A percentile compares a stretch with the other conserved stretches of the same genome.
These are phyloP conservation scores for Fusarium chaquense DNA, from an alignment of 2,329 filamentous ascomycete genomes.

Conservation along the genomic window DNA sequence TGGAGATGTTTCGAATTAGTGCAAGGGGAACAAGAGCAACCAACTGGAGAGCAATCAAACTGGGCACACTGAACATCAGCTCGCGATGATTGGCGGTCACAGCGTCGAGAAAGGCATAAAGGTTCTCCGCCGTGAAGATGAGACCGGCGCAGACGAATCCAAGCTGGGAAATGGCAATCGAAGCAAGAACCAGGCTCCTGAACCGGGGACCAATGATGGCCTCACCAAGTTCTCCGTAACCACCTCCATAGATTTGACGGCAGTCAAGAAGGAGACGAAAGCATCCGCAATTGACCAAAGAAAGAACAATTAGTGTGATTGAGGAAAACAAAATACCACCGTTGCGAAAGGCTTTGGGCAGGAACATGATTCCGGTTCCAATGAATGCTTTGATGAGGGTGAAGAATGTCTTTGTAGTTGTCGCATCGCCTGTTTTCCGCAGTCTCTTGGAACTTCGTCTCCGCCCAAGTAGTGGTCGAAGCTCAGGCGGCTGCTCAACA, in stretches of 20 bases:
- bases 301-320: conserved; percentile 73
- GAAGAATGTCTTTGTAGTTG: conserved; percentile 80
- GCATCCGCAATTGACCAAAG: conserved; percentile 74
- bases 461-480: conserved; percentile 65
- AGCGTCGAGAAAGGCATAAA: conserved; percentile 74
- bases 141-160: conserved; percentile 83
- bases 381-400: conserved; percentile 83
- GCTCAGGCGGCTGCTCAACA: conserved; percentile 65
- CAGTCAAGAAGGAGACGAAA: conserved; percentile 79
- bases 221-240: conserved; percentile 80
- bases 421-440: conserved; percentile 69
- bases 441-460: conserved; percentile 63
- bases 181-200: conserved; percentile 74
- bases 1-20: conserved; percentile 80
- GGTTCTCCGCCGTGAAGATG: conserved; percentile 82
- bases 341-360: conserved; percentile 83
- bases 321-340: conserved; percentile 82
- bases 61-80: conserved; percentile 63
- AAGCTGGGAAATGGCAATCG: conserved; percentile 79
- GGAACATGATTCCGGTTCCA: conserved; percentile 84
- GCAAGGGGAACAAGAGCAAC: conserved; percentile 73
- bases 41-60: conserved; percentile 75
- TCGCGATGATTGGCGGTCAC: conserved; percentile 64
- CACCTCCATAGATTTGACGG: conserved; percentile 71
- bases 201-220: conserved; percentile 73